phyloP scores from a whole-genome alignment of 345 rosid species.

The Rhizophora apiculata region DNA sequence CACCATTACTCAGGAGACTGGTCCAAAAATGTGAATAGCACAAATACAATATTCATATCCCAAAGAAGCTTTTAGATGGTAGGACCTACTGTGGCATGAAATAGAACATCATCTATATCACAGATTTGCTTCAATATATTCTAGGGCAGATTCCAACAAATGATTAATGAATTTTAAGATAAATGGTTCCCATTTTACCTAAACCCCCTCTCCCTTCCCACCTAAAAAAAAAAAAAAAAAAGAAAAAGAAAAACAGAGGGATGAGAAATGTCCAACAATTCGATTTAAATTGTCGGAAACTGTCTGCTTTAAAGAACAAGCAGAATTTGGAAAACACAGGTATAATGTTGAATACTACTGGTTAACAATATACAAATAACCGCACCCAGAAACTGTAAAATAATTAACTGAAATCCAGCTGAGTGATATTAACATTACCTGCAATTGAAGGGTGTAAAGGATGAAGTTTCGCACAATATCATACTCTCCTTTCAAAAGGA shows the following conservation, averaged over 20 bases:
- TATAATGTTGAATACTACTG: no score
- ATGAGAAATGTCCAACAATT: no score
- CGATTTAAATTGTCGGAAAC: no score
- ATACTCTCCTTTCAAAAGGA: constrained; percentile 88
- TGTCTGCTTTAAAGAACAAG: no score
- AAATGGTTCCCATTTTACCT: no score
- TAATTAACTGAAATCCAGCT: constrained; percentile 3
- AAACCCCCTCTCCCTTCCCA: no score
- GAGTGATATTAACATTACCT: constrained; percentile 43
- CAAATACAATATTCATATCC: background rate
- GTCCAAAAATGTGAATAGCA: background rate
- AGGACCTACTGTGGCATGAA: background rate
- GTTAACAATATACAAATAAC: background rate
- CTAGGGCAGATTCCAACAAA: background rate
- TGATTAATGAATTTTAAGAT: background rate
- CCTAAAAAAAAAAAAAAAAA: no score
- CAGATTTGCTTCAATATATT: background rate
- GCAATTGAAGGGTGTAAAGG: constrained; percentile 90
- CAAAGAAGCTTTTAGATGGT: background rate
- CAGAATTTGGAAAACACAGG: no score
- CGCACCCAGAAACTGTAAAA: constrained; percentile 3
- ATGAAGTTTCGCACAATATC: constrained; percentile 85
- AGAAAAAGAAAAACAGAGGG: no score
- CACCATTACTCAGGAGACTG: constrained; percentile 6
- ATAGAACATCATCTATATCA: constrained; percentile 9